Evolutionary conservation across 768 basidiomycete genomes (phyloP), one percentile per base, ranked within the genome.

Genomic region (Suillus variegatus): DNA sequence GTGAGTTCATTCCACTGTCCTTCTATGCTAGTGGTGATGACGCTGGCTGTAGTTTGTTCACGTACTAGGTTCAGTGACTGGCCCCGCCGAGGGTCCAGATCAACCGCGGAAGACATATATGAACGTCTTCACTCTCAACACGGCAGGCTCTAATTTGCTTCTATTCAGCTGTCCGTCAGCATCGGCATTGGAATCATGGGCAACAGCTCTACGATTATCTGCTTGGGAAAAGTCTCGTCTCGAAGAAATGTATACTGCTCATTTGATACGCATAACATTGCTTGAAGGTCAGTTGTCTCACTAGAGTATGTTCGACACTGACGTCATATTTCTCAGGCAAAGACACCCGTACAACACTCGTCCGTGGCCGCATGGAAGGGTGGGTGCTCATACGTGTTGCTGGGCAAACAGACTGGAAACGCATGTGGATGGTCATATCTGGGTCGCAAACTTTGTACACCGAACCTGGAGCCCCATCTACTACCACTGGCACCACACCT

Each of bases 321-420:
- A 71, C n/a, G 16, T 32, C 52, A 28, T 35, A 18, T 49, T 32
- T 43, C 36, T 62, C 41, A 80, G 83, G 83, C 64, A 80, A 78
- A 51, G 84, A 85, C 36, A 81, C 87, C 2, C 86, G 84, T 10
- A 82, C 87, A 3, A 87, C 91, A 9, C 83, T 96, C 3, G 75
- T 85, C 13, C 84, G 85, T 56, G 90, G 93, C 10, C 85, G 85
- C 65, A 85, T 95, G 82, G 96, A 98, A 75, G 97, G 96, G 1
- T 95, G 93, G 92, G 91, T 94, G 20, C 86, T 90, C 69, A 84
- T 95, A 55, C 89, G 97, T 54, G 82, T 98, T 46, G 91, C 95
- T n/a, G 96, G 97, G n/a, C 94, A 95, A 70, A 95, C 93, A 0
- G 95, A 97, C 69, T 99, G 97, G 97, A 95, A 95, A 75, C 85